Conservation (phyloP, 2,329 filamentous ascomycete species). For the Mariannaea elegans region DNA sequence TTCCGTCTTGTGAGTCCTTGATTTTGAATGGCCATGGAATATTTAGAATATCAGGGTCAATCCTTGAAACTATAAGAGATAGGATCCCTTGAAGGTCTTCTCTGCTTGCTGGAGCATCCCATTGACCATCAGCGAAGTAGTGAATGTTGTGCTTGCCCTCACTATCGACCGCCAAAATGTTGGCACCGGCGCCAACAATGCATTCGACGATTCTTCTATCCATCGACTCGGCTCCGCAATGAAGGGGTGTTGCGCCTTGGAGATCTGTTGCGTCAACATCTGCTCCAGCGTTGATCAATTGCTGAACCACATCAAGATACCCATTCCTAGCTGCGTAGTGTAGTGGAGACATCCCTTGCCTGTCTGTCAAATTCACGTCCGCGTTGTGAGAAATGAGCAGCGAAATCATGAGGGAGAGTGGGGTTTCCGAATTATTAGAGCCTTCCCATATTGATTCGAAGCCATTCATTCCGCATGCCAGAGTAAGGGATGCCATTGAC, state of each 20-base stretch:
- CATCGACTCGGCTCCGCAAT: not conserved
- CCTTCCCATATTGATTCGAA: not conserved
- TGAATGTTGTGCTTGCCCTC: not conserved
- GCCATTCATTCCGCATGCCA: not conserved
- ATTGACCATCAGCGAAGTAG: not conserved
- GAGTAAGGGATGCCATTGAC: not conserved
- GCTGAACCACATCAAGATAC: not conserved
- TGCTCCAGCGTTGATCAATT: not conserved
- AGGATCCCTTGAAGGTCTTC: not conserved
- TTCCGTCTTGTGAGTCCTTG: not conserved
- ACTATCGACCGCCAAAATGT: not conserved
- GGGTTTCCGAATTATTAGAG: not conserved
- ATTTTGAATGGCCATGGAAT: not conserved
- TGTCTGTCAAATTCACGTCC: not conserved
- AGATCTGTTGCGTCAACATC: not conserved
- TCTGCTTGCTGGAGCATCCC: not conserved
- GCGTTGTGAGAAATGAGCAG: not conserved
- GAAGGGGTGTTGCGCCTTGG: not conserved
- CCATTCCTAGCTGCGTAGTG: not conserved
- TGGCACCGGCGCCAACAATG: not conserved
- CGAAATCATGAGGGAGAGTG: not conserved
- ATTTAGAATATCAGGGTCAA: not conserved
- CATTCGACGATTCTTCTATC: not conserved
- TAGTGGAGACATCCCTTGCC: not conserved
- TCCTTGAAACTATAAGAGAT: not conserved